These are phyloP conservation scores for Hordeum pubiflorum DNA, from an alignment of 202 grass and related monocot species.

Conservation along the genomic window DNA sequence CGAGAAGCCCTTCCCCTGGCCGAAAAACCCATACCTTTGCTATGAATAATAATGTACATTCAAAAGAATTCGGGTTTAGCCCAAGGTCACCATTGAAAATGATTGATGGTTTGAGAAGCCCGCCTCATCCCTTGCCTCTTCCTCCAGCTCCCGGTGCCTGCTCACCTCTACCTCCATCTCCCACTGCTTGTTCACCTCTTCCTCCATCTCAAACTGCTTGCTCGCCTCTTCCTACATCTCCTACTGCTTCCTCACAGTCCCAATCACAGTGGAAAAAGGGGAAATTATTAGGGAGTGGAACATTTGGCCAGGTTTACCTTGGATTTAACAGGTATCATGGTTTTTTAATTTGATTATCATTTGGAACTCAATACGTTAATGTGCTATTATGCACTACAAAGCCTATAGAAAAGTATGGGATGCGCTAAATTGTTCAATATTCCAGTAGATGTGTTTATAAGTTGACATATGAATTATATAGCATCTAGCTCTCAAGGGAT, in stretches of 20 bases:
- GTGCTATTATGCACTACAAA: not conserved
- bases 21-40: slow-evolving; percentile 34
- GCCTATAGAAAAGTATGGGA: not conserved
- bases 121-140: slow-evolving; percentile 74
- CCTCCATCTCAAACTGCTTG: slow-evolving; percentile 25
- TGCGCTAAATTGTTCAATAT: not conserved
- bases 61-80: slow-evolving; percentile 49
- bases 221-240: slow-evolving; percentile 40
- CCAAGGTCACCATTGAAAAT: slow-evolving; percentile 36
- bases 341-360: not conserved
- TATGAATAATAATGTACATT: slow-evolving; percentile 45
- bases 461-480: not conserved
- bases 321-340: slow-evolving; percentile 84
- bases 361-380: slow-evolving; percentile 13
- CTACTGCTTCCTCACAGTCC: slow-evolving; percentile 19
- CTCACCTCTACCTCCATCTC: slow-evolving; percentile 31
- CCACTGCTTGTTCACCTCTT: slow-evolving; percentile 37
- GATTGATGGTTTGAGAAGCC: slow-evolving; percentile 43
- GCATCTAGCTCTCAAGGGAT: not conserved
- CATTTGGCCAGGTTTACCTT: slow-evolving; percentile 94
- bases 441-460: not conserved
- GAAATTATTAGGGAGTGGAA: slow-evolving; percentile 87
- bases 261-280: slow-evolving; percentile 82
- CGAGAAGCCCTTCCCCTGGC: slow-evolving; percentile 43
- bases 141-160: slow-evolving; percentile 44